Evolutionary conservation across 345 rosid species (phyloP).

Genomic region (Heritiera fomes): DNA sequence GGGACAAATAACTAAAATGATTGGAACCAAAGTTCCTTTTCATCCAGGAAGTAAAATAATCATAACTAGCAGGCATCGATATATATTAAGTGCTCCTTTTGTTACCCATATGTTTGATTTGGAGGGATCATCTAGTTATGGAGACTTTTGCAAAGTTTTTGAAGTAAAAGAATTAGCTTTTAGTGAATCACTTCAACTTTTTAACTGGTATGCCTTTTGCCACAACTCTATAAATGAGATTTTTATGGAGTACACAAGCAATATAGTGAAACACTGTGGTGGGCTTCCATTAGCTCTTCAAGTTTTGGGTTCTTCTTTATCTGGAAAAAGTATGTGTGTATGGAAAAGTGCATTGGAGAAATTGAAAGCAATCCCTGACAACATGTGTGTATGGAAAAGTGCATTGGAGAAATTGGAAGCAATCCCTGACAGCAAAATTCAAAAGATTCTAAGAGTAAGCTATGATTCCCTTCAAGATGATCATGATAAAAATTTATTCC

Average conservation of each 20-base stretch:
- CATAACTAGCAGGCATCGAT: neutral
- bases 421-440: neutral
- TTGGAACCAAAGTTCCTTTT: neutral
- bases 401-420: neutral
- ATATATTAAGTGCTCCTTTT: neutral
- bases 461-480: neutral
- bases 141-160: neutral
- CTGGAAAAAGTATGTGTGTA: neutral
- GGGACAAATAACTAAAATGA: neutral
- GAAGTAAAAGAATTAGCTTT: neutral
- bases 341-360: slow-evolving; percentile 11
- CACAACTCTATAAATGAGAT: slow-evolving; percentile 26
- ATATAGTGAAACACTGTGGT: slow-evolving; percentile 29
- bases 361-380: too few species aligned
- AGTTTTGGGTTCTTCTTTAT: slow-evolving; percentile 37
- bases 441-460: neutral
- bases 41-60: neutral
- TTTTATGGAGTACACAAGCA: slow-evolving; percentile 23
- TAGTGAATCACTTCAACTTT: slow-evolving; percentile 36
- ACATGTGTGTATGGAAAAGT: slow-evolving; percentile 11
- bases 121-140: neutral
- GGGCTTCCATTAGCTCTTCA: slow-evolving; percentile 44
- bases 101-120: neutral
- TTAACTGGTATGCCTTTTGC: slow-evolving; percentile 33
- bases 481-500: slow-evolving; percentile 21